Evolutionary conservation across 2,329 filamentous ascomycete species (phyloP).

Genomic region (Colletotrichum sansevieriae): DNA sequence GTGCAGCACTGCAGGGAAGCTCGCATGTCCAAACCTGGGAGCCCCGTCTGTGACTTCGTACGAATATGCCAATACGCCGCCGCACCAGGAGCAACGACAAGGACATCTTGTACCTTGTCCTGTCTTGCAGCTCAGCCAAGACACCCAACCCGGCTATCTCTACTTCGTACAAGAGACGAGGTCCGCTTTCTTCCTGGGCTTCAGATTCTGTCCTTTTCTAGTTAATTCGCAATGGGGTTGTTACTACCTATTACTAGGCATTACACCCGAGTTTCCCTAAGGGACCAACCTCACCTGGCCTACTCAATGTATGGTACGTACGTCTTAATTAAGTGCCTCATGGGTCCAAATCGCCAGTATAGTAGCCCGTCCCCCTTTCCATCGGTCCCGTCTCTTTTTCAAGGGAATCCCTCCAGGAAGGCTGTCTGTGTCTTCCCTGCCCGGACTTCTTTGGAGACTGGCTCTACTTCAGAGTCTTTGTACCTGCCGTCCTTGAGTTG

Average conservation of each 20-base stretch:
- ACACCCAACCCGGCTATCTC: neutral
- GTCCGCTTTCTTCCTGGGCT: slow-evolving; percentile 27
- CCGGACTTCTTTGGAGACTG: neutral
- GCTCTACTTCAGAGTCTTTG: neutral
- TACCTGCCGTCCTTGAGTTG: neutral
- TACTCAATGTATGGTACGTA: neutral
- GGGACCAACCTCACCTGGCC: too few relatives aligned
- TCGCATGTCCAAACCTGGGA: slow-evolving; percentile 17
- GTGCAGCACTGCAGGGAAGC: slow-evolving; percentile 34
- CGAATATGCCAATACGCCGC: slow-evolving; percentile 16
- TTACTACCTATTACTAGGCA: neutral
- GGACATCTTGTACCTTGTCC: slow-evolving; percentile 16
- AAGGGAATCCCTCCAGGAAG: slow-evolving; percentile 23
- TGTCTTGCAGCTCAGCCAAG: slow-evolving; percentile 26
- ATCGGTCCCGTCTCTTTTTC: slow-evolving; percentile 4
- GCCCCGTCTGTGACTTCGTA: slow-evolving; percentile 15
- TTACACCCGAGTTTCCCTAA: neutral
- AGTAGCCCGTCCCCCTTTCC: slow-evolving; percentile 3
- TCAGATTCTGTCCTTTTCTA: slow-evolving; percentile 13
- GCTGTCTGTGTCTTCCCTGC: neutral
- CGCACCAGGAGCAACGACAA: neutral
- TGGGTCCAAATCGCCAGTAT: slow-evolving; percentile 3
- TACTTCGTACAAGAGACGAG: neutral
- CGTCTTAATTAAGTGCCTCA: slow-evolving; percentile 1
- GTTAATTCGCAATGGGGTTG: neutral